These are phyloP conservation scores for Fraxinus greggii DNA, from an alignment of 305 asterid species.

Conservation along the genomic window DNA sequence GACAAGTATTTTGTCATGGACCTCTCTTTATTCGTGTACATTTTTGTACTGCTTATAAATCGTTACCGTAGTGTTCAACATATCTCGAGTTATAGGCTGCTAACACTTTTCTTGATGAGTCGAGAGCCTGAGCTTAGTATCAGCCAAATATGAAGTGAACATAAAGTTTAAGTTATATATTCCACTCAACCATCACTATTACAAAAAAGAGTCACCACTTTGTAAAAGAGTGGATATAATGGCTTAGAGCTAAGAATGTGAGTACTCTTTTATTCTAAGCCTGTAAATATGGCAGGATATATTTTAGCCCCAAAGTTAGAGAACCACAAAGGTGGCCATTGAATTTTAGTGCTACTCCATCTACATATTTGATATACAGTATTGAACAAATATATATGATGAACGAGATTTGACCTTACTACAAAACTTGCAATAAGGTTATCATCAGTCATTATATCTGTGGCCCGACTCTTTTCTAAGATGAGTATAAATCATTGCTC, in stretches of 20 bases:
- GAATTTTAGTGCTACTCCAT: conserved; percentile 10
- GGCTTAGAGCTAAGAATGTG: conserved; percentile 26
- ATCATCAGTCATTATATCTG: not conserved
- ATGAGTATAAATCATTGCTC: not conserved
- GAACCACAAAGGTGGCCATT: not conserved
- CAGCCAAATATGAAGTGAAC: not conserved
- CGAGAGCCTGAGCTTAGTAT: not conserved
- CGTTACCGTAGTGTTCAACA: not conserved
- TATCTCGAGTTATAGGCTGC: not conserved
- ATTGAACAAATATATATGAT: not conserved
- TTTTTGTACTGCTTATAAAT: not conserved
- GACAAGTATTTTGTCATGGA: not conserved
- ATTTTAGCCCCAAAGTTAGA: not conserved
- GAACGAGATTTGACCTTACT: not conserved
- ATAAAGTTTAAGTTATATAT: conserved; percentile 2
- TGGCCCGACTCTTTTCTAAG: not conserved
- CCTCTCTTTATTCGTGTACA: not conserved
- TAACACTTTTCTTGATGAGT: not conserved
- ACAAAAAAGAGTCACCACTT: conserved; percentile 10
- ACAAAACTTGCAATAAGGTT: not conserved
- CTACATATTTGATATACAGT: not conserved
- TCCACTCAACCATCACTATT: conserved; percentile 13
- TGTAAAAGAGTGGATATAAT: conserved; percentile 26
- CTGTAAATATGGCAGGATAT: not conserved
- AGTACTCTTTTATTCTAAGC: conserved; percentile 18